Conservation (phyloP, 2,329 filamentous ascomycete species). For the Xylaria sp. region DNA sequence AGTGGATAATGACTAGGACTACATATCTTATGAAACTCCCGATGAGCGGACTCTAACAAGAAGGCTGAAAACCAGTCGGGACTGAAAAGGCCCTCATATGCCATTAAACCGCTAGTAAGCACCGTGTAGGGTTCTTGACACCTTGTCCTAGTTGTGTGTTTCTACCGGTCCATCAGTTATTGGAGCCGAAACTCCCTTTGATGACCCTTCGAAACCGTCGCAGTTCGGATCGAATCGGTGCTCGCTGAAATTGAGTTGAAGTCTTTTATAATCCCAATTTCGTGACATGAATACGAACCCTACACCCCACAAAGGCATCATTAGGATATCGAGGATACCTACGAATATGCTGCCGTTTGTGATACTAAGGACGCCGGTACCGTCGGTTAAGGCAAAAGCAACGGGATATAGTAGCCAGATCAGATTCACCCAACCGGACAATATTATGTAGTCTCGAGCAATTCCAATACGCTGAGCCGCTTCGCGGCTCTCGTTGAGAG, state of each 20-base stretch:
- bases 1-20: no score
- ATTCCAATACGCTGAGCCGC: slow-evolving; percentile 54
- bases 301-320: slow-evolving; percentile 55
- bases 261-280: slow-evolving; percentile 59
- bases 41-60: background rate
- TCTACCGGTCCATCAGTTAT: background rate
- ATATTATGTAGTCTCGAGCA: slow-evolving; percentile 54
- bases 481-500: slow-evolving; percentile 51
- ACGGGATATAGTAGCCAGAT: slow-evolving; percentile 63
- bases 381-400: slow-evolving; percentile 60
- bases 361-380: slow-evolving; percentile 57
- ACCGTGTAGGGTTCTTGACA: no score
- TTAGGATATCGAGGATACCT: slow-evolving; percentile 60
- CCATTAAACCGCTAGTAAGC: no score
- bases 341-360: slow-evolving; percentile 58
- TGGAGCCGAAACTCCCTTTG: background rate
- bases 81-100: no score
- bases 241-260: slow-evolving; percentile 51
- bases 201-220: background rate
- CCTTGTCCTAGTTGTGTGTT: no score
- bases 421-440: slow-evolving; percentile 58
- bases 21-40: background rate
- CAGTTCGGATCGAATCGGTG: slow-evolving; percentile 15
- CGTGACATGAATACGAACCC: slow-evolving; percentile 54
- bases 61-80: background rate